A percentile compares a stretch with the other conserved stretches of the same genome.
These are phyloP conservation scores for Suillus paluster DNA, from an alignment of 768 basidiomycete genomes.

Conservation along the genomic window DNA sequence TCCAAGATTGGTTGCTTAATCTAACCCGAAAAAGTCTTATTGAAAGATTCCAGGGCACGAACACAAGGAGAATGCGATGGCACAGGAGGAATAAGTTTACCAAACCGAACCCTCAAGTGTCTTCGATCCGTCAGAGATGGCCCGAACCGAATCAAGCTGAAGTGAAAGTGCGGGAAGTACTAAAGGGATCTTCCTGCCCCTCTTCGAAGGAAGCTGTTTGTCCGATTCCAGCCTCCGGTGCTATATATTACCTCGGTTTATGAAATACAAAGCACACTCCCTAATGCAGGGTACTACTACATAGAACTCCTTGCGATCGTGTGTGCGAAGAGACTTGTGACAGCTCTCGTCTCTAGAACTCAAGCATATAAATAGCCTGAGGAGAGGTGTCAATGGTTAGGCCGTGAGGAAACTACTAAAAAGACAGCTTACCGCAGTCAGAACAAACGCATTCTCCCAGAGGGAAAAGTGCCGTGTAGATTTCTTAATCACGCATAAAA, in stretches of 20 bases:
- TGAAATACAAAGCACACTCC: not conserved
- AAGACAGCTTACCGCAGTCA: constrained; percentile 8
- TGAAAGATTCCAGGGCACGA: constrained; percentile 24
- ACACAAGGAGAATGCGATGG: constrained; percentile 20
- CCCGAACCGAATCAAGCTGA: not conserved
- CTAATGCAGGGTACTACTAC: not conserved
- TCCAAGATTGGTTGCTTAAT: constrained; percentile 32
- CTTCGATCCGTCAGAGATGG: constrained; percentile 13
- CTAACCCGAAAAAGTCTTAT: constrained; percentile 40
- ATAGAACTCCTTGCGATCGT: not conserved
- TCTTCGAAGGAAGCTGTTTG: not conserved
- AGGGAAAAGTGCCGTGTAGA: not conserved
- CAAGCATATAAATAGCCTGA: constrained; percentile 5
- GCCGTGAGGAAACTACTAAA: not conserved
- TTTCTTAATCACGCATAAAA: constrained; percentile 6
- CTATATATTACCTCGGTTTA: not conserved
- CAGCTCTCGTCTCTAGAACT: not conserved
- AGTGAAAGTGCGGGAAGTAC: constrained; percentile 3
- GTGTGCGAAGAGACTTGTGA: not conserved
- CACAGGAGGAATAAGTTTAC: constrained; percentile 23
- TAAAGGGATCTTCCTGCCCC: not conserved
- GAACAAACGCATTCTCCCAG: constrained; percentile 3
- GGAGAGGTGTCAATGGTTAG: not conserved
- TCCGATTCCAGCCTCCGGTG: not conserved
- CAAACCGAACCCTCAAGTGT: constrained; percentile 28